Percentiles rank a stretch among this genome's conserved stretches.
Conservation (phyloP, 164 flowering plant species). For the Dillenia turbinata region DNA sequence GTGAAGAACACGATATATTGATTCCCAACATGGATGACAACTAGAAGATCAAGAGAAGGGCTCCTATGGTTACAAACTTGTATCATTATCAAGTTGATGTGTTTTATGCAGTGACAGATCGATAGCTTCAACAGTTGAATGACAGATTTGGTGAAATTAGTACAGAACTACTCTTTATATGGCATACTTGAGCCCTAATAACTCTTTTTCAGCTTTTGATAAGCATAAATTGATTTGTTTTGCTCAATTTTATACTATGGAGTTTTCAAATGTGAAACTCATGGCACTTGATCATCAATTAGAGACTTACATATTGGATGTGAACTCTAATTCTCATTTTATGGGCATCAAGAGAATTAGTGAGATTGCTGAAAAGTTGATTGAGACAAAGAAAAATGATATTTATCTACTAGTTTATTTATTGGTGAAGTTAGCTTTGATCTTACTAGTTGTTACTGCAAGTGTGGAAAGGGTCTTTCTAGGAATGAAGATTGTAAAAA, state of each 20-base stretch:
- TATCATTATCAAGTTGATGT: conserved; percentile 2
- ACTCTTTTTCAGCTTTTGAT: too few species aligned
- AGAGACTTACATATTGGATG: too few species aligned
- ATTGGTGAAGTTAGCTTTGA: not conserved
- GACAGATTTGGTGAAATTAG: conserved; percentile 2
- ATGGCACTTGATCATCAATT: too few species aligned
- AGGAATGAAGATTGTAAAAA: not conserved
- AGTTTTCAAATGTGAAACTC: too few species aligned
- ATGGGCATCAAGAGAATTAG: not conserved
- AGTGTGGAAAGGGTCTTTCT: not conserved
- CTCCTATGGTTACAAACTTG: not conserved
- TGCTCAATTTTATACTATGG: too few species aligned
- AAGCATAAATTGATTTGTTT: too few species aligned
- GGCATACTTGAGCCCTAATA: too few species aligned
- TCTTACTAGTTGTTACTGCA: conserved; percentile 1
- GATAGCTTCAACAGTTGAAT: conserved; percentile 1
- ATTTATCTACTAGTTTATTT: not conserved
- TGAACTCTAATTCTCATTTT: not conserved
- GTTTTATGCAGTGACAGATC: not conserved
- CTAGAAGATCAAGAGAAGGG: not conserved
- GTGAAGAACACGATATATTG: conserved; percentile 8
- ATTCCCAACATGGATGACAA: conserved; percentile 6
- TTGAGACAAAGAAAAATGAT: not conserved
- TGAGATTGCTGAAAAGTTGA: not conserved
- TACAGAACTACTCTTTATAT: too few species aligned